phyloP scores from a whole-genome alignment of 148 eudicot genomes.

The Silene latifolia region DNA sequence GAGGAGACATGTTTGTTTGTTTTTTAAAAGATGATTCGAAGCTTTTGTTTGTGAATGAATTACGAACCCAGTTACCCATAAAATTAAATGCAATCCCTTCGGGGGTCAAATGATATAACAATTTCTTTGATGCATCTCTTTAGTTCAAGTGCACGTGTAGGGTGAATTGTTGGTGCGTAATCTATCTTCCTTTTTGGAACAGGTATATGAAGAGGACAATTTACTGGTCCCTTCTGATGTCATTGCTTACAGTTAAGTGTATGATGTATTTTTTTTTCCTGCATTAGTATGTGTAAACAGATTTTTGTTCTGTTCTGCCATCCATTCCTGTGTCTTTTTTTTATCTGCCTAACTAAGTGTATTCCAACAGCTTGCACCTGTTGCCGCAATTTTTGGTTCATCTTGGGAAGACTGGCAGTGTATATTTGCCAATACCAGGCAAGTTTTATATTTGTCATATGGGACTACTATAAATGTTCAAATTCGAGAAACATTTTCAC shows the following conservation, averaged over 20 bases:
- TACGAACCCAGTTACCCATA: neutral
- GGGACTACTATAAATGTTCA: neutral
- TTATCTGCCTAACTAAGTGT: conserved; percentile 6
- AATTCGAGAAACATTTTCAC: neutral
- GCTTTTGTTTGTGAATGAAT: neutral
- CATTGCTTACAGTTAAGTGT: conserved; percentile 70
- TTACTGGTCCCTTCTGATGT: conserved; percentile 89
- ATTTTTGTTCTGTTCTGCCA: neutral
- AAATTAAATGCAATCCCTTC: neutral
- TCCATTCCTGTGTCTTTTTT: neutral
- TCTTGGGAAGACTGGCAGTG: conserved; percentile 87
- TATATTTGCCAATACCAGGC: conserved; percentile 72
- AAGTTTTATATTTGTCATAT: conserved; percentile 22
- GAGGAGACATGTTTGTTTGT: neutral
- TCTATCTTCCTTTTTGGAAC: conserved; percentile 24
- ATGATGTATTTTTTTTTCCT: conserved; percentile 16
- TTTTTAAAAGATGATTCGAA: neutral
- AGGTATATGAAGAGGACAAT: conserved; percentile 63
- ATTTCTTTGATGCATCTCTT: neutral
- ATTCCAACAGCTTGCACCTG: conserved; percentile 63
- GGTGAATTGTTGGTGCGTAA: neutral
- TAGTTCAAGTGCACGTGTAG: neutral
- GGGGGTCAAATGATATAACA: neutral
- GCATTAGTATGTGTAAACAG: neutral
- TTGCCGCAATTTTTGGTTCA: conserved; percentile 85